Conservation (phyloP, 306 rosid genomes). For the Cucurbita argyrosperma region DNA sequence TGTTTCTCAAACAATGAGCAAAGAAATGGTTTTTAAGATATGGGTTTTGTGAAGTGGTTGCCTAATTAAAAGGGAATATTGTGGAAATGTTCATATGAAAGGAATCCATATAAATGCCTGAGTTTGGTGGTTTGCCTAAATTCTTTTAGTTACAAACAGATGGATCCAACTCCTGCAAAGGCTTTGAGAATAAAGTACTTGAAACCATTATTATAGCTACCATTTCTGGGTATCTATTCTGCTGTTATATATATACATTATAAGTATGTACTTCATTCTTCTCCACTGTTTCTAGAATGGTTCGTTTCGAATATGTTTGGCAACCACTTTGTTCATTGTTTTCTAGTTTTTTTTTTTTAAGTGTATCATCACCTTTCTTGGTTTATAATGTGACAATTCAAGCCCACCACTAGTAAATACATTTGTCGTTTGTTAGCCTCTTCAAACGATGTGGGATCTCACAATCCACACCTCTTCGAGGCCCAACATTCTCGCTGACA, state of each 20-base stretch:
- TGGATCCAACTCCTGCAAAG: background rate
- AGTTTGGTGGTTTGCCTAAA: background rate
- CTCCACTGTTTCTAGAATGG: no score
- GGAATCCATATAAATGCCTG: background rate
- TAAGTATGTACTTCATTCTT: background rate
- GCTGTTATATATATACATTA: background rate
- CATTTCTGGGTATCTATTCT: background rate
- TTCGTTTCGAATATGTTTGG: no score
- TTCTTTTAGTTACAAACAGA: background rate
- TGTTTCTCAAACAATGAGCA: background rate
- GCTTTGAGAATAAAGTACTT: background rate
- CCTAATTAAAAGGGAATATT: background rate
- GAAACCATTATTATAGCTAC: background rate
- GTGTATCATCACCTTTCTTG: no score
- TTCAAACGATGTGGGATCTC: no score
- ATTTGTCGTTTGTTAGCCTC: no score
- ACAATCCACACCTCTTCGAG: no score
- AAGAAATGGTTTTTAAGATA: no score
- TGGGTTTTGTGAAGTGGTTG: background rate
- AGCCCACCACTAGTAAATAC: no score
- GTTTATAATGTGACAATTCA: no score
- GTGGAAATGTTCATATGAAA: background rate
- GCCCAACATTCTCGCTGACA: no score
- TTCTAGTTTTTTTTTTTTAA: no score
- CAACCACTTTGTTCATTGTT: no score